Evolutionary conservation across 345 rosid genomes (phyloP), one percentile per base, ranked within the genome.

Genomic region (Sisymbrium altissimum): DNA sequence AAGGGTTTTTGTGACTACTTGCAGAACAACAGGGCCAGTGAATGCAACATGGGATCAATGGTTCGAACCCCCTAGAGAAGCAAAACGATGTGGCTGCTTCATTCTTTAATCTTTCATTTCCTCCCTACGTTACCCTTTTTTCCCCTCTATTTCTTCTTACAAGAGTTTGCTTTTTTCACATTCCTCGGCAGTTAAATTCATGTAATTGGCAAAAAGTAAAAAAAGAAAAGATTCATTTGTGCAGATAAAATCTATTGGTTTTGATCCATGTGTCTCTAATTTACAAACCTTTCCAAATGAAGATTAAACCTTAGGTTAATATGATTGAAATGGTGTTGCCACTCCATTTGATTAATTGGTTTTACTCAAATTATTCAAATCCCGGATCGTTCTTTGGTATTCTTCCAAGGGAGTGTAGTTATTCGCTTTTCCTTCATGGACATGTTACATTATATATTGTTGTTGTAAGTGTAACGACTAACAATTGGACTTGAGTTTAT

Each of bases 21-120:
- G 55, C 88, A 91, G 98, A 80, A 91, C 97, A 57, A 68, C 9
- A 57, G 91, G 96, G 8, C 96, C 96, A 7, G 48, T 80, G 15
- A 88, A 86, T 39, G 83, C 88, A 0, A 15, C 48, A n/a, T 93
- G 98, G 98, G 98, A 93, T 70, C 88, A 84, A 62, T 93, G 98
- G 98, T 93, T 93, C 45, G 89, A 91, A 77, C 80, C 91, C 9
- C 91, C 92, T 12, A 79, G 70, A 62, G 88, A 91, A 38, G 82
- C 86, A 0, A 75, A 80, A 68, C 72, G 96, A 36, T 91, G 97
- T 86, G 84, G 82, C 38, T 90, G 97, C 84, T 80, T 81, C 91
- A 82, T 89, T 43, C 86, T 93, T 39, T 87, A 80, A 84, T 59
- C 56, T 7, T 44, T 69, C 44, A 18, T 58, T 14, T 56, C 32